These are phyloP conservation scores for Leonotis leonurus DNA, from an alignment of 257 asterid genomes.

Conservation along the genomic window DNA sequence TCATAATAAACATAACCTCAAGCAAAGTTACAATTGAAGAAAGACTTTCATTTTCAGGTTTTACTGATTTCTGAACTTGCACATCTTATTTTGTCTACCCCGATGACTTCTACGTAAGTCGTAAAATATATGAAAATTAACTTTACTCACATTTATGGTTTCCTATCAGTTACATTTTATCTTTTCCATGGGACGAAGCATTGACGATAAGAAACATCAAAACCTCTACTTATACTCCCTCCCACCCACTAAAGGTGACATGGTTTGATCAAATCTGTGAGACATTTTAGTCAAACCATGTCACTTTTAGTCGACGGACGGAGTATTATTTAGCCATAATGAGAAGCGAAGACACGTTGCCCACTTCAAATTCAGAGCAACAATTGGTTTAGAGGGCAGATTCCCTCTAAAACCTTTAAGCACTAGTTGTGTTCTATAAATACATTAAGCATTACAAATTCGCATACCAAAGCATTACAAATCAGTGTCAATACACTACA, in stretches of 20 bases:
- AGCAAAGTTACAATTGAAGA: background rate
- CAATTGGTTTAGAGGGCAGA: too few species aligned
- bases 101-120: rapidly evolving
- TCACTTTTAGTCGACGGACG: too few species aligned
- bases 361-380: background rate
- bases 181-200: background rate
- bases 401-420: too few species aligned
- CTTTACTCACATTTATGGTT: background rate
- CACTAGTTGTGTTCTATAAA: too few species aligned
- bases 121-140: background rate
- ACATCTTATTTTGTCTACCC: background rate
- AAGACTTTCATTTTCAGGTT: background rate
- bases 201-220: background rate
- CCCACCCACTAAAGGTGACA: too few species aligned
- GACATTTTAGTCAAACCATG: too few species aligned
- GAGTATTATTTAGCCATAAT: background rate
- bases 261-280: too few species aligned
- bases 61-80: background rate
- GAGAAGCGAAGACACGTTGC: background rate
- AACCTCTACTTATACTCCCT: background rate
- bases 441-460: too few species aligned
- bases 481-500: too few species aligned
- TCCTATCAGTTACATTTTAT: background rate
- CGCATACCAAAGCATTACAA: too few species aligned
- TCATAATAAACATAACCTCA: background rate